These are phyloP conservation scores for Mucor piriformis DNA, from an alignment of 371 early-diverging fungal species.

Conservation along the genomic window DNA sequence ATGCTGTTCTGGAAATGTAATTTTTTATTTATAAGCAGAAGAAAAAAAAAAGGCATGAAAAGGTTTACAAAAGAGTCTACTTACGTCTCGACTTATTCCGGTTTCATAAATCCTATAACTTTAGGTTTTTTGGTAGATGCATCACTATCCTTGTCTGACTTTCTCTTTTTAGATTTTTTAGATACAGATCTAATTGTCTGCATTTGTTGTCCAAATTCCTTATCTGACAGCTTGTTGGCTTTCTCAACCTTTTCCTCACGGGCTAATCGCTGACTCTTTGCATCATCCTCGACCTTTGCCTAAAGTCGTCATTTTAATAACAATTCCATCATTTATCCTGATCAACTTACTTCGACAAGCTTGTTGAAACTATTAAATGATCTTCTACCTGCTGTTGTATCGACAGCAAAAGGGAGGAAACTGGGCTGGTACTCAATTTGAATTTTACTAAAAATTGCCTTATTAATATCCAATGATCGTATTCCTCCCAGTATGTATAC, in stretches of 20 bases:
- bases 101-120: slow-evolving; percentile 23
- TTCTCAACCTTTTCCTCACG: slow-evolving; percentile 32
- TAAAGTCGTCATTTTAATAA: not conserved
- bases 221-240: slow-evolving; percentile 15
- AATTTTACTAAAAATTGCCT: slow-evolving; percentile 42
- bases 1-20: too few relatives aligned
- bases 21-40: too few relatives aligned
- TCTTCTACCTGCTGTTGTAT: slow-evolving; percentile 43
- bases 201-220: slow-evolving; percentile 31
- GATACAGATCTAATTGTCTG: slow-evolving; percentile 21
- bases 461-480: not conserved
- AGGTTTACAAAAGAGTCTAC: not conserved
- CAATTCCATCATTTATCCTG: not conserved
- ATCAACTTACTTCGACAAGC: slow-evolving; percentile 36
- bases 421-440: slow-evolving; percentile 59
- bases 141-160: not conserved
- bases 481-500: not conserved
- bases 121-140: slow-evolving; percentile 12
- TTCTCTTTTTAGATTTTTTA: slow-evolving; percentile 20
- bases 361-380: slow-evolving; percentile 61
- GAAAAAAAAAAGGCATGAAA: too few relatives aligned
- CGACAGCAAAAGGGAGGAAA: slow-evolving; percentile 43
- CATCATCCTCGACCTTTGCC: slow-evolving; percentile 17
- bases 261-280: slow-evolving; percentile 22
- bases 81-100: slow-evolving; percentile 16